phyloP scores from a whole-genome alignment of 345 rosid species.

The Microthlaspi erraticum region DNA sequence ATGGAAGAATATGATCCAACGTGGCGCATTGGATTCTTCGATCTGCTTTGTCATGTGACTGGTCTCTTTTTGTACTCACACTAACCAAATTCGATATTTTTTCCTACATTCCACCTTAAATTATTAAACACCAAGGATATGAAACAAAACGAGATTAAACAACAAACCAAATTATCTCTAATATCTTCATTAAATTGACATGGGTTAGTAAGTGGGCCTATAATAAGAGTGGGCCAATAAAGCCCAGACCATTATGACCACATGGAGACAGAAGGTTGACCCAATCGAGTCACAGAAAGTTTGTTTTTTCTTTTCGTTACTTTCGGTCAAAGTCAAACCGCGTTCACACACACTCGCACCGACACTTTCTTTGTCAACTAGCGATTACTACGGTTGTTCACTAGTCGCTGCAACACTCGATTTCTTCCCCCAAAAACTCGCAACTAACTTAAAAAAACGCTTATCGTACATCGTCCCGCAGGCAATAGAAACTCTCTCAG shows the following conservation, averaged over 20 bases:
- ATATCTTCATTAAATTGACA: not conserved
- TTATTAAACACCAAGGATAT: not conserved
- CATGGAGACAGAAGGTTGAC: slow-evolving; percentile 40
- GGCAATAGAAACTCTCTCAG: not conserved
- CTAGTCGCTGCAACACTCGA: slow-evolving; percentile 33
- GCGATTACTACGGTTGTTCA: slow-evolving; percentile 30
- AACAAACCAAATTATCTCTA: slow-evolving; percentile 3
- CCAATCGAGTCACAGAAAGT: slow-evolving; percentile 10
- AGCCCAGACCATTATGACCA: slow-evolving; percentile 41
- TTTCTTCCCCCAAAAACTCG: not conserved
- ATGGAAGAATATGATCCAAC: slow-evolving; percentile 35
- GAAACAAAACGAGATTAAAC: slow-evolving; percentile 20
- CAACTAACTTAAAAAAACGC: slow-evolving; percentile 19
- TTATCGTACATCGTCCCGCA: slow-evolving; percentile 21
- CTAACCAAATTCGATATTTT: slow-evolving; percentile 7
- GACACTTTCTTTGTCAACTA: slow-evolving; percentile 40
- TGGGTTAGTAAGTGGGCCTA: slow-evolving; percentile 34
- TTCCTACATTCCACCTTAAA: not conserved
- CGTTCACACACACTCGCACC: slow-evolving; percentile 34
- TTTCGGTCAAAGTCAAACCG: slow-evolving; percentile 46
- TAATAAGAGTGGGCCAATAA: slow-evolving; percentile 20
- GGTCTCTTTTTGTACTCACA: slow-evolving; percentile 33
- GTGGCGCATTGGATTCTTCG: slow-evolving; percentile 45
- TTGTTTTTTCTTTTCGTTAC: not conserved
- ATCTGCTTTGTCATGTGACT: slow-evolving; percentile 41